Base-by-base conservation (phyloP, 2,329 filamentous ascomycete species). In the Aspergillus nomiae region DNA sequence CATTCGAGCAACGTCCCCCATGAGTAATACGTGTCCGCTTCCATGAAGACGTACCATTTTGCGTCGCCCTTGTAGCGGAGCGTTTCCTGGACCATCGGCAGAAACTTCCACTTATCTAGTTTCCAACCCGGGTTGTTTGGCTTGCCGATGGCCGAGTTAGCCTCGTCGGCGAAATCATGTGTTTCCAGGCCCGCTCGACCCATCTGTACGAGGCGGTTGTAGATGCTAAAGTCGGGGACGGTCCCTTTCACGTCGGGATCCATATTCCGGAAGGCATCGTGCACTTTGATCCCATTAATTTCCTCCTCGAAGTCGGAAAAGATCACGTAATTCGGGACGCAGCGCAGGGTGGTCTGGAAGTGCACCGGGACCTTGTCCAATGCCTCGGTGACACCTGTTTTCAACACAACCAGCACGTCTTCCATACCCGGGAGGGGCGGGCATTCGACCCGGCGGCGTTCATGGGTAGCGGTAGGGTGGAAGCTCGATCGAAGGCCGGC, bases 1-100 rank as follows among this genome's bases (percentile, higher is more conserved):
- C 84, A 88, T 28, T 79, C 74, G 19, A 86, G 69, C 46, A 87
- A 67, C 36, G 84, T 85, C 38, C 80, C 75, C 78, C 85, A 85
- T 11, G 85, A 76, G 46, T 87, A 72, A 66, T 85, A 87, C 0
- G 85, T 87, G 69, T 88, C 86, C 0, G 84, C 82, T 67, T 87
- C 86, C 54, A 86, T 81, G 70, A 88, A 88, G 60, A 86, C 76
- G 64, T 82, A 88, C 86, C 86, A 88, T 60, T 83, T 84, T 51
- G 82, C 81, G 30, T 84, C 74, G 2, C 82, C 81, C 43, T 76
- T 74, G 64, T 78, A 65, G 26, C 71, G 70, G 48, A 81, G 77
- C 0, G 84, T 79, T 67, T 83, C 80, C 67, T 85, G 82, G 2
- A 84, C 81, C 77, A 86, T 82, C 8, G 84, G 84, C 24, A 87